Evolutionary conservation across 202 grass and related monocot genomes (phyloP), one percentile per base, ranked within the genome.

Genomic region (Setaria viridis): DNA sequence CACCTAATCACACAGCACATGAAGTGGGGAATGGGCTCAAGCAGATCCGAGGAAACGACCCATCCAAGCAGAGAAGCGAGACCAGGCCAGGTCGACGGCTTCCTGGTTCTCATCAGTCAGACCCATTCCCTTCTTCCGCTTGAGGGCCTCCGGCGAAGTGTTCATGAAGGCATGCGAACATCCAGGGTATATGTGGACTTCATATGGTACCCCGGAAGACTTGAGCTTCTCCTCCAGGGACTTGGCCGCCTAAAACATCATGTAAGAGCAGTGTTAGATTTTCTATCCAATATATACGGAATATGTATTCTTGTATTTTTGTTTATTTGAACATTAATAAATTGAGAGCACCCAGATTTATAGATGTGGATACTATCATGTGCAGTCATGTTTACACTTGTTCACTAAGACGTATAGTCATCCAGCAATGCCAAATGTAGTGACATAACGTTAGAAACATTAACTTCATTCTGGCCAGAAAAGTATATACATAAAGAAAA

Each of bases 151-250:
- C 0, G 86, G 90, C 11, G 96, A 99, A 17, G 79, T 53, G 83
- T 99, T 96, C 96, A 99, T 96, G 66, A 99, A 99, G 65, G 91
- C 91, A 45, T 99, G 96, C 0, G 78, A 89, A 43, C 89, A 92
- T 45, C 90, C 85, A 66, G 91, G 90, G 80, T 99, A 99, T 70
- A 99, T 87, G 64, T 94, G 90, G 8, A 99, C 91, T 87, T 99
- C 93, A 71, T 88, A 50, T 42, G 90, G 88, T 39, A 90, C 72
- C 33, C 91, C 91, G 4, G 91, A 88, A 54, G 84, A 84, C 74
- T 94, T 96, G 30, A 99, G 90, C 82, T 96, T 91, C 77, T 99
- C 93, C 56, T 95, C 96, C 34, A 96, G 84, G 5, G 96, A 86
- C 48, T 99, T 94, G 70, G 93, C 93, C 25, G 88, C 91, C 96